Evolutionary conservation across 129 eudicot genomes (phyloP), one percentile per base, ranked within the genome.

Genomic region (Chrysanthemum seticuspe): DNA sequence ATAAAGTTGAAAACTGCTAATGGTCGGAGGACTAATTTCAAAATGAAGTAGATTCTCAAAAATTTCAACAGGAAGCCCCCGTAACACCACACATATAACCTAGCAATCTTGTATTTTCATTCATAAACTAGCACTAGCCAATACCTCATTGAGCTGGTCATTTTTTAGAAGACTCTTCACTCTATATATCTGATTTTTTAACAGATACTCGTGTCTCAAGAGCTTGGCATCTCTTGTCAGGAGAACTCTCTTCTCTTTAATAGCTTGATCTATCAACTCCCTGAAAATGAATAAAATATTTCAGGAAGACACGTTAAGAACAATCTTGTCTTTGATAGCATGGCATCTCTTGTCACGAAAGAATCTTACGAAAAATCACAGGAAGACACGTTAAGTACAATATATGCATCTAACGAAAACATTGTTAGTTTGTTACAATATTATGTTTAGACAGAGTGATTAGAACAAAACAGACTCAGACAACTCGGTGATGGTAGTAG

Each of bases 141-240:
- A 61, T 87, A 93, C 98, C 97, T 94, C 98, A 62, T 76, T 72
- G 6, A 94, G 86, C 85, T 94, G 98, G 18, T 94, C 91, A 75
- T 94, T 90, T 79, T 94, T 94, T 5, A 85, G 80, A 64, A 90
- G 93, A 65, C 83, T 85, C 81, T 83, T 94, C 79, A 94, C 88
- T 81, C 86, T 77, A 78, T 94, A 94, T 80, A 90, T 90, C 85
- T 94, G 98, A 76, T 88, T 94, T 72, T 73, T 76, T 60, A 94
- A 76, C 83, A 90, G 75, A 80, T 94, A 90, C 51, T 82, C 95
- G 82, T 90, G 88, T 72, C 91, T 85, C 87, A 90, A 65, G 55
- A 94, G 88, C 88, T 94, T 94, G 76, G 93, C 93, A 83, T 94
- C 98, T 49, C 98, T 88, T 25, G 97, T 94, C 74, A 94, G 65